A percentile compares a stretch with the other conserved stretches of the same genome.
Evolutionary conservation across 257 asterid species (phyloP).

Genomic region (Rubia yunnanensis): DNA sequence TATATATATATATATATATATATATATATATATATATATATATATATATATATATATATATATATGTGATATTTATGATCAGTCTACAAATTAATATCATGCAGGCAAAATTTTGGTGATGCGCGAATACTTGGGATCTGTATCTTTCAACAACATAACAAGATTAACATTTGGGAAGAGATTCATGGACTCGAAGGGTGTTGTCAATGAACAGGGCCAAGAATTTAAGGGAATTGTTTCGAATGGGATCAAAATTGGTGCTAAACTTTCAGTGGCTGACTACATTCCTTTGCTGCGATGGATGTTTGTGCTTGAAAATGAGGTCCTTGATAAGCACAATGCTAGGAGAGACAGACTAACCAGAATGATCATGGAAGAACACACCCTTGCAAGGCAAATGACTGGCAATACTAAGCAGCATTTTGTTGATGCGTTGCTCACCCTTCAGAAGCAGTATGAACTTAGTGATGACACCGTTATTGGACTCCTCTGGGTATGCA

Average conservation of each 20-base stretch:
- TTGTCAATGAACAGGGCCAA: conserved; percentile 52
- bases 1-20: too few relatives aligned
- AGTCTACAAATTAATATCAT: too few relatives aligned
- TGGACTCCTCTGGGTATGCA: conserved; percentile 75
- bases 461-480: conserved; percentile 59
- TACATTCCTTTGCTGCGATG: conserved; percentile 52
- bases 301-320: conserved; percentile 42
- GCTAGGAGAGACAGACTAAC: conserved; percentile 42
- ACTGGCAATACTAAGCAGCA: conserved; percentile 70
- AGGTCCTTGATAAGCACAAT: conserved; percentile 38
- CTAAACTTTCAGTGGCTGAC: conserved; percentile 48
- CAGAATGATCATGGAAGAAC: conserved; percentile 72
- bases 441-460: conserved; percentile 64
- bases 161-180: conserved; percentile 70
- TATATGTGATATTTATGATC: too few relatives aligned
- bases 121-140: conserved; percentile 56
- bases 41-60: too few relatives aligned
- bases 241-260: conserved; percentile 41
- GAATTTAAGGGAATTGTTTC: conserved; percentile 59
- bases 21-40: too few relatives aligned
- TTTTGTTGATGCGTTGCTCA: conserved; percentile 69
- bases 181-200: conserved; percentile 51
- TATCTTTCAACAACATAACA: conserved; percentile 80
- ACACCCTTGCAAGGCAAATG: conserved; percentile 45
- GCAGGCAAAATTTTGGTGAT: conserved; percentile 45